A percentile compares a stretch with the other conserved stretches of the same genome.
Evolutionary conservation across 768 basidiomycete species (phyloP).

Genomic region (Tricholomella constricta): DNA sequence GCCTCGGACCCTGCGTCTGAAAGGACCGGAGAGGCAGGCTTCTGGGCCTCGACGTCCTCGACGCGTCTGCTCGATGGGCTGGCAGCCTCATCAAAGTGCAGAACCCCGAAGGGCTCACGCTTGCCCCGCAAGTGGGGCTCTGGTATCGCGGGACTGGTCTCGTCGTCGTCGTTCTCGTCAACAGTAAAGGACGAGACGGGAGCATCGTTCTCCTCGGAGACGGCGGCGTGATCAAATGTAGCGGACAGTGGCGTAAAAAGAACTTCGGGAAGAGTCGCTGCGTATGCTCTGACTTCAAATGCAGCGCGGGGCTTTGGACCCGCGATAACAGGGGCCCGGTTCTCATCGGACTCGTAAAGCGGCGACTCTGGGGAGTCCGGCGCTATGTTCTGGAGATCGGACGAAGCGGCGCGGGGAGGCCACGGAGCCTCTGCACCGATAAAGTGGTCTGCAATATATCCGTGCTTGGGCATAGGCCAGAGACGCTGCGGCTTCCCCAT

Average conservation of each 20-base stretch:
- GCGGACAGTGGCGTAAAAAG: slow-evolving; percentile 2
- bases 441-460: not conserved
- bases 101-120: not conserved
- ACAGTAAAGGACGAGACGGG: not conserved
- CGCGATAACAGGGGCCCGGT: not conserved
- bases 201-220: not conserved
- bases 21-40: not conserved
- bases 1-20: not conserved
- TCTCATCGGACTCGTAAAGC: not conserved
- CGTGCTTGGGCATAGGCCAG: not conserved
- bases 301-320: not conserved
- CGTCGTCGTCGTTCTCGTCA: not conserved
- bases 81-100: slow-evolving; percentile 1
- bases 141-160: not conserved
- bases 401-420: not conserved
- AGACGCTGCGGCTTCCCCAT: not conserved
- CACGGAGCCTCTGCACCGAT: not conserved
- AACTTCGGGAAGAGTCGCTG: not conserved
- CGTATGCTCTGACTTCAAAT: slow-evolving; percentile 6
- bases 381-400: not conserved
- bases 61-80: not conserved
- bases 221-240: not conserved
- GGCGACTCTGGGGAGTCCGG: not conserved
- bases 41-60: not conserved
- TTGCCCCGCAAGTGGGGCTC: not conserved